A percentile compares a stretch with the other conserved stretches of the same genome.
Evolutionary conservation across 2,329 filamentous ascomycete genomes (phyloP).

Genomic region (Calonectria hawksworthii): DNA sequence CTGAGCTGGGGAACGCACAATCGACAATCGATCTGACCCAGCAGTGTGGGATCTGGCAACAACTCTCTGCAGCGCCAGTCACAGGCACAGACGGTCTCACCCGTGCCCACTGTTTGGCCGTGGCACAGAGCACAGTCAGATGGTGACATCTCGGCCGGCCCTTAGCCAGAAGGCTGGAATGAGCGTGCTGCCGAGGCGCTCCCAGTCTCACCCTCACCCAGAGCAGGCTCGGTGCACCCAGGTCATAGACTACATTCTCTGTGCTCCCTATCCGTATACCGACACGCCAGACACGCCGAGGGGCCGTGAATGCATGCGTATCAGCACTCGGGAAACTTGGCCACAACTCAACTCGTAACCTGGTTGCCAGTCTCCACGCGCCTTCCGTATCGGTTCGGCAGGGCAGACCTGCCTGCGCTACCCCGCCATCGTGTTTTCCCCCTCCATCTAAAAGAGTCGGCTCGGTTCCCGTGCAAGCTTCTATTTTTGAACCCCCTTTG

Average conservation of each 20-base stretch:
- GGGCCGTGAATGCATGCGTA: background rate
- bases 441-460: conserved; percentile 20
- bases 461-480: conserved; percentile 21
- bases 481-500: conserved; percentile 26
- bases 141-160: conserved; percentile 12
- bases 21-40: conserved; percentile 28
- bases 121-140: background rate
- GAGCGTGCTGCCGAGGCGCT: background rate
- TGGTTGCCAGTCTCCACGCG: conserved; percentile 34
- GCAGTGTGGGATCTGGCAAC: conserved; percentile 15
- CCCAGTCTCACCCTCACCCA: background rate
- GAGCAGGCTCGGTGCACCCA: background rate
- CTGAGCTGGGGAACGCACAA: conserved; percentile 5
- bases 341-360: background rate
- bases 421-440: conserved; percentile 31
- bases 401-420: conserved; percentile 26
- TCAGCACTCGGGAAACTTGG: conserved; percentile 14
- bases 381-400: conserved; percentile 35
- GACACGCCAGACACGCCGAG: background rate
- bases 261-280: background rate
- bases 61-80: conserved; percentile 9
- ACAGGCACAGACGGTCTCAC: conserved; percentile 5
- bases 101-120: conserved; percentile 5
- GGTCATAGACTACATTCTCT: background rate
- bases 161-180: background rate